These are phyloP conservation scores for Quercus engelmannii DNA, from an alignment of 306 rosid genomes.

Conservation along the genomic window DNA sequence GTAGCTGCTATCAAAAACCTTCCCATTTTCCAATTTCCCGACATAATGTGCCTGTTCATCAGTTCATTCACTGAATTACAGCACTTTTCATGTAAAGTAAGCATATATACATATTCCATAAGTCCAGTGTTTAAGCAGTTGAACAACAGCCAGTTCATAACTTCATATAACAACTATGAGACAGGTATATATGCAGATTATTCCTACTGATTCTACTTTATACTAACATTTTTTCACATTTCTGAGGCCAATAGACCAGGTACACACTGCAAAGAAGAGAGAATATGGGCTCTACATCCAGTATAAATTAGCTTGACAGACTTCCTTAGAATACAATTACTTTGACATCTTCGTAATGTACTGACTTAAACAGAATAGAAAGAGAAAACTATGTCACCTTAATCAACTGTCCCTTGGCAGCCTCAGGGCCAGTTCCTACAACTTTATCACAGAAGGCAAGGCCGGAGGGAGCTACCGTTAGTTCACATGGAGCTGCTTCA, in stretches of 20 bases:
- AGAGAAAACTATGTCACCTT: slow-evolving; percentile 41
- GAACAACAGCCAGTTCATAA: no score
- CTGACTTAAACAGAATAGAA: not conserved
- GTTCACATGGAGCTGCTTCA: slow-evolving; percentile 50
- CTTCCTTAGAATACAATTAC: not conserved
- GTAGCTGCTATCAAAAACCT: slow-evolving; percentile 89
- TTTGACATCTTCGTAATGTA: not conserved
- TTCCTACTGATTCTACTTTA: no score
- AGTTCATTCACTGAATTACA: not conserved
- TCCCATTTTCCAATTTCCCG: slow-evolving; percentile 90
- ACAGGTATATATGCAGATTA: no score
- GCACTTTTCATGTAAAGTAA: not conserved
- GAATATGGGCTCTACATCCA: not conserved
- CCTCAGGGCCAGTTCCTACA: slow-evolving; percentile 71
- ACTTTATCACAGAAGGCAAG: slow-evolving; percentile 80
- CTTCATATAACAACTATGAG: no score
- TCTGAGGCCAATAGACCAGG: no score
- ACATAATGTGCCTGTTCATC: slow-evolving; percentile 71
- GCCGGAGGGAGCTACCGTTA: slow-evolving; percentile 69
- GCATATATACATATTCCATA: not conserved
- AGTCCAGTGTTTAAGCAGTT: not conserved
- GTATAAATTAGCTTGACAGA: not conserved
- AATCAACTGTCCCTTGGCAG: slow-evolving; percentile 74
- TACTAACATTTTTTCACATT: no score
- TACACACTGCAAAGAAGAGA: not conserved